A percentile compares a stretch with the other conserved stretches of the same genome.
These are phyloP conservation scores for Annulohypoxylon bovei DNA, from an alignment of 495 filamentous ascomycete genomes.

Conservation along the genomic window DNA sequence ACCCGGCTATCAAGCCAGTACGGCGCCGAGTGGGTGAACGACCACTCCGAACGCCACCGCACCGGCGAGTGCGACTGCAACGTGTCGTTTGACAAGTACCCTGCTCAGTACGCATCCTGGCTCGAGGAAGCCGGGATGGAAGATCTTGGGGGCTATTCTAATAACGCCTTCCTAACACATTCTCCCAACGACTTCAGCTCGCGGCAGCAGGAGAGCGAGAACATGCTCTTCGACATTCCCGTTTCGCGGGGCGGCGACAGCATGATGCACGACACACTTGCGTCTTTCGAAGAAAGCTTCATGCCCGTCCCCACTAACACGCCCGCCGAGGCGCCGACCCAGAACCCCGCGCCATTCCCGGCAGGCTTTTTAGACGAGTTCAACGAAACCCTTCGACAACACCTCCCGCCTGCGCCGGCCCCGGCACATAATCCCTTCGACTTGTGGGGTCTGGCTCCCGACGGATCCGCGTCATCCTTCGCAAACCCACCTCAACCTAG, in stretches of 20 bases:
- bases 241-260: neutral
- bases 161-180: no score
- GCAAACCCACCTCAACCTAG: neutral
- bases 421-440: neutral
- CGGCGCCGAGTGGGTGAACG: conserved; percentile 53
- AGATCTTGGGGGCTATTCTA: no score
- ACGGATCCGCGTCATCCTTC: no score
- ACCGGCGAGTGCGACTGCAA: conserved; percentile 47
- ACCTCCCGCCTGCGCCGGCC: neutral
- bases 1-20: conserved; percentile 50
- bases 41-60: conserved; percentile 51
- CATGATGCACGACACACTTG: neutral
- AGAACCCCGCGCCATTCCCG: neutral
- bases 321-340: neutral
- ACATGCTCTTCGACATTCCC: neutral
- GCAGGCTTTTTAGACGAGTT: neutral
- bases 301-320: neutral
- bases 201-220: no score
- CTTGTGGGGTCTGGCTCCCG: no score
- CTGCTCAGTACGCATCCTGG: conserved; percentile 6
- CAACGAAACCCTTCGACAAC: neutral
- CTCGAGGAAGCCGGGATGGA: neutral
- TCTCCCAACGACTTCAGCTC: no score
- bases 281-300: neutral
- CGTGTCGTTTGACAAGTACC: conserved; percentile 42